Base-by-base conservation (phyloP, 108 stramenopile genomes). In the Fistulifera pelliculosa region DNA sequence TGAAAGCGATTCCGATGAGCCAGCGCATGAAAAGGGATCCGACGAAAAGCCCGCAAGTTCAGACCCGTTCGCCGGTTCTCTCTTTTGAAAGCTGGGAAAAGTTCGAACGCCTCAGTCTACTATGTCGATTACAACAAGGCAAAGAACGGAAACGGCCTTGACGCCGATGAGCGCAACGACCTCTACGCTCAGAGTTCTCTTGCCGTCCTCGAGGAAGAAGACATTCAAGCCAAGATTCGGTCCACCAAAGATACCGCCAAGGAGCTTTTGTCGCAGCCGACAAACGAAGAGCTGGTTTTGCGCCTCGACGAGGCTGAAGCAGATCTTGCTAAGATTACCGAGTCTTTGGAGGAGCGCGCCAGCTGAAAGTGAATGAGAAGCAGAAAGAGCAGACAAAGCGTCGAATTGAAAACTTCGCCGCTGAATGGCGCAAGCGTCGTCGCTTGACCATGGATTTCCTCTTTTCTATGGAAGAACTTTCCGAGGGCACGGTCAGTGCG, bases 261-360 rank as follows among this genome's bases (percentile, higher is more conserved):
- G n/a, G 60, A 74, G 48, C 65, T 90, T 11, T 35, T 80, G 6
- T 67, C 81, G 0, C 82, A 90, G 58, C 88, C 88, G 17, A 83
- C 74, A 27, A 90, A 90, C 56, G 79, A 77, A 54, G 82, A 79
- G 40, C 52, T 77, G 10, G 55, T 45, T 17, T 10, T 27, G 27
- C 38, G 43, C 16, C 64, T 85, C 21, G 73, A 61, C 31, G 47
- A 52, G 16, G 60, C 60, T n/a, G 76, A 81, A 56, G 67, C 65
- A 18, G 44, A 45, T 21, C 26, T 80, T 17, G 28, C 26, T 17
- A 58, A 68, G 2, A 52, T 84, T 25, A 64, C 53, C 13, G 55
- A 69, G 0, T 64, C 35, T 69, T 90, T 25, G 73, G 72, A 44
- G 77, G 63, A 15, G 68, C 75, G 26, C 67, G 68, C 11, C 56